Percentiles rank a stretch among this genome's conserved stretches.
Conservation (phyloP, 345 rosid genomes). For the Rhodomyrtus tomentosa region DNA sequence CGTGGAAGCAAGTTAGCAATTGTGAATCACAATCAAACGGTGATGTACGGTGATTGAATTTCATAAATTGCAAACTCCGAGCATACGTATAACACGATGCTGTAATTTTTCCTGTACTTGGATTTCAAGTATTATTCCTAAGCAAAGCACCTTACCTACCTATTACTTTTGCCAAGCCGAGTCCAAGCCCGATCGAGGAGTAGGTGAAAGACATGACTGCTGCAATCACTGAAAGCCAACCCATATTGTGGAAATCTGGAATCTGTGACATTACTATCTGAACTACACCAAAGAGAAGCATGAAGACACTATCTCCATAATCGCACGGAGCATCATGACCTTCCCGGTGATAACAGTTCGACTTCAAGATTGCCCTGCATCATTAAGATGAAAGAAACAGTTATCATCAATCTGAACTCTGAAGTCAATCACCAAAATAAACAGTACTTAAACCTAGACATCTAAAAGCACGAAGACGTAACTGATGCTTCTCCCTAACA, state of each 20-base stretch:
- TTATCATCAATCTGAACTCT: background rate
- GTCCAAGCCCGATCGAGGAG: conserved; percentile 36
- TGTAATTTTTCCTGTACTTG: background rate
- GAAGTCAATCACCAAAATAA: background rate
- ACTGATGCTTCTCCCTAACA: background rate
- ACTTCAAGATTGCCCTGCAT: conserved; percentile 7
- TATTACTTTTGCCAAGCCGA: conserved; percentile 21
- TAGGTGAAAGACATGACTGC: conserved; percentile 49
- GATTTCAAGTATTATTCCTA: background rate
- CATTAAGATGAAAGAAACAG: background rate
- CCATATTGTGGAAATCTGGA: conserved; percentile 42
- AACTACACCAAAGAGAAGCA: conserved; percentile 37
- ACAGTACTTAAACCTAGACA: background rate
- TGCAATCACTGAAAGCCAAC: conserved; percentile 41
- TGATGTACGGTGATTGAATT: background rate
- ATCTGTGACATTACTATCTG: conserved; percentile 39
- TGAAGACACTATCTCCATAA: conserved; percentile 14
- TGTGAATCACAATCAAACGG: background rate
- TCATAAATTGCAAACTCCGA: background rate
- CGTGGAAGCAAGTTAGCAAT: background rate
- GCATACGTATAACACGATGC: background rate
- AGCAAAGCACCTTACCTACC: background rate
- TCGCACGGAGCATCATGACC: conserved; percentile 31
- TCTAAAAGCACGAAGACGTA: background rate
- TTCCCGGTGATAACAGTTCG: conserved; percentile 39